A percentile compares a stretch with the other conserved stretches of the same genome.
Conservation (phyloP, 75 land plant species). For the Cryptomeria japonica region DNA sequence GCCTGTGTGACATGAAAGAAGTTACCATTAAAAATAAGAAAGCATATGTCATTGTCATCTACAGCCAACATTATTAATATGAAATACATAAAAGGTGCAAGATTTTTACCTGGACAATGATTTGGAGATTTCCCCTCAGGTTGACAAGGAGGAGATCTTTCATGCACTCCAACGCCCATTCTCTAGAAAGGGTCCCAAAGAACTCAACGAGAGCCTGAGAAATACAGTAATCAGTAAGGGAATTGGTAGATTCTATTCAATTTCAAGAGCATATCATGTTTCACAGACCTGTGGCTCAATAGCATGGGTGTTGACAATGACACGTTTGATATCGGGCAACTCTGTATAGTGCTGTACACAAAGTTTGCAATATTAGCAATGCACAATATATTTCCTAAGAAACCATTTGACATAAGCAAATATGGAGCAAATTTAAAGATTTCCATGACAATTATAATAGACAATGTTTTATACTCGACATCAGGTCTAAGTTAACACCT, state of each 20-base stretch:
- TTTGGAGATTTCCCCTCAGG: conserved; percentile 96
- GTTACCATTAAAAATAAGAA: background rate
- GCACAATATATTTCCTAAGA: background rate
- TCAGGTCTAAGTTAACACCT: background rate
- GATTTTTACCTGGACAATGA: conserved; percentile 87
- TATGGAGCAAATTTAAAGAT: background rate
- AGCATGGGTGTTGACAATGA: conserved; percentile 98
- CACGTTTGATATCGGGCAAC: conserved; percentile 90
- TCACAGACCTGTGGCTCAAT: conserved; percentile 93
- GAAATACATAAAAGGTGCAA: background rate
- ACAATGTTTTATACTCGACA: background rate
- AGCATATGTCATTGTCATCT: background rate
- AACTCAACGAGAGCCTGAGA: conserved; percentile 91
- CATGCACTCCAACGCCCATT: conserved; percentile 99
- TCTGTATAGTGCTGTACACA: conserved; percentile 86
- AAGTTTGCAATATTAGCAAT: background rate
- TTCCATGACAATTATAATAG: background rate
- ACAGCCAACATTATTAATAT: background rate
- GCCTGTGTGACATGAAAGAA: conserved; percentile 35
- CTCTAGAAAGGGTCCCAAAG: conserved; percentile 93
- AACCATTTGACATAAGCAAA: background rate
- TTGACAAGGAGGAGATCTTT: conserved; percentile 94
- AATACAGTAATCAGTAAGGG: background rate
- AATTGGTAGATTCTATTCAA: background rate
- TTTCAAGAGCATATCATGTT: background rate